Conservation (phyloP, 2,329 filamentous ascomycete species). For the Parascedosporium putredinis region DNA sequence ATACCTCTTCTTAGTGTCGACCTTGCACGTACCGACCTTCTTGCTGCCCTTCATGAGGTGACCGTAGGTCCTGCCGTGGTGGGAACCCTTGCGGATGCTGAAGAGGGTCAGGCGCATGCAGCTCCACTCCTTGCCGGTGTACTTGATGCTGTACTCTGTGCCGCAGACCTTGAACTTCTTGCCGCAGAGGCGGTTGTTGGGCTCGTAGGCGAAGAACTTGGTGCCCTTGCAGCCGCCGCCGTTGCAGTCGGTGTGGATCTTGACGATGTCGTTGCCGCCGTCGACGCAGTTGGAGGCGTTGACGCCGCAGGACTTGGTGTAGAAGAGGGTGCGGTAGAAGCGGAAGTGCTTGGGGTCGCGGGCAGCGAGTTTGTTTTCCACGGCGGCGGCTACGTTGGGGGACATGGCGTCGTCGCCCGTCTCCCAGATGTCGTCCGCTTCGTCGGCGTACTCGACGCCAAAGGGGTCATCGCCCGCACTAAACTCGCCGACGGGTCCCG, state of each 20-base stretch:
- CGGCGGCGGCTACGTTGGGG: too few species aligned
- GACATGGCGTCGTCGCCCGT: too few species aligned
- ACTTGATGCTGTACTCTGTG: not conserved
- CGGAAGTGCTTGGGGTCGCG: not conserved
- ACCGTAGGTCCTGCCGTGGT: not conserved
- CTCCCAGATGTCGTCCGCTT: too few species aligned
- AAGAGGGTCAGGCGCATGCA: not conserved
- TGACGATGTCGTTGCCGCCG: not conserved
- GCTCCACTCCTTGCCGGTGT: not conserved
- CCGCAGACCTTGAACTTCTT: not conserved
- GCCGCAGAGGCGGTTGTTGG: not conserved
- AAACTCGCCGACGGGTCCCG: too few species aligned
- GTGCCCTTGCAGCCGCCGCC: not conserved
- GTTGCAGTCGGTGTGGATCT: constrained; percentile 1
- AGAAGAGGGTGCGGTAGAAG: not conserved
- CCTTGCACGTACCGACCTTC: not conserved
- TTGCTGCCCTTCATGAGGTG: not conserved
- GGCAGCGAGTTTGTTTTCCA: too few species aligned
- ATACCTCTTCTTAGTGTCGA: not conserved
- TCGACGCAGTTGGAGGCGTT: not conserved
- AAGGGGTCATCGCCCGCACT: too few species aligned
- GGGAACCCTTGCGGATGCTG: not conserved
- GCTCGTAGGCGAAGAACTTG: not conserved
- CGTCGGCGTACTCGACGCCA: too few species aligned
- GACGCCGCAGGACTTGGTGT: not conserved